These are phyloP conservation scores for Sisymbrium irio DNA, from an alignment of 345 rosid genomes.

Conservation along the genomic window DNA sequence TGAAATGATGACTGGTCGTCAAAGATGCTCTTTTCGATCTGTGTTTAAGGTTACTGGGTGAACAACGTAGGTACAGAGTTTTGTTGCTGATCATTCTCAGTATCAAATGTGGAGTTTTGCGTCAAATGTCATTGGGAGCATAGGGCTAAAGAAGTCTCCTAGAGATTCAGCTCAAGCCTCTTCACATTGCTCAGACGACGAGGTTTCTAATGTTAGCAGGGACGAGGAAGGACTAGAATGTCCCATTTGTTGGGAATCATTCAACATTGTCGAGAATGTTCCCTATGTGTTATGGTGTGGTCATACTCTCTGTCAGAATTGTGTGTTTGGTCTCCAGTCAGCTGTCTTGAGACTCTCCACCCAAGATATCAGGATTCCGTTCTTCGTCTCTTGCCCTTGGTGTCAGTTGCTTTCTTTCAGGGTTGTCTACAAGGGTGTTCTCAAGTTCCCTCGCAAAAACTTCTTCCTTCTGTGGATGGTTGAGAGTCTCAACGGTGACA, in stretches of 20 bases:
- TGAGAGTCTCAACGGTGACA: slow-evolving; percentile 60
- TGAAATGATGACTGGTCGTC: background rate
- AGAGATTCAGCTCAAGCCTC: slow-evolving; percentile 26
- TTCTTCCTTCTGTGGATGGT: slow-evolving; percentile 76
- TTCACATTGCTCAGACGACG: slow-evolving; percentile 60
- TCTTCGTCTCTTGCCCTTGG: slow-evolving; percentile 64
- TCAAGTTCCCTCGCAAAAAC: slow-evolving; percentile 59
- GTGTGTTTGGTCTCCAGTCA: slow-evolving; percentile 55
- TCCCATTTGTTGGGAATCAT: slow-evolving; percentile 67
- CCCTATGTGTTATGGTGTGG: slow-evolving; percentile 73
- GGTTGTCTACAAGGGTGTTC: slow-evolving; percentile 46
- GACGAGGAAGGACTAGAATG: slow-evolving; percentile 62
- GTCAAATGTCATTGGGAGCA: slow-evolving; percentile 35
- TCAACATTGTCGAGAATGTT: slow-evolving; percentile 72
- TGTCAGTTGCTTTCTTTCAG: slow-evolving; percentile 52
- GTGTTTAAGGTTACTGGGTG: slow-evolving; percentile 9
- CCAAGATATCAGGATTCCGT: slow-evolving; percentile 48
- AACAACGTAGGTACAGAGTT: background rate
- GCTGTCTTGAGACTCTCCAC: slow-evolving; percentile 48
- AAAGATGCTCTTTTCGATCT: slow-evolving; percentile 8
- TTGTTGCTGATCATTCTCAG: slow-evolving; percentile 9
- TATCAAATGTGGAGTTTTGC: slow-evolving; percentile 46
- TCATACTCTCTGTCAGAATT: slow-evolving; percentile 65
- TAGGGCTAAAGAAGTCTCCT: slow-evolving; percentile 35
- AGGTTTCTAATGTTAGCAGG: slow-evolving; percentile 33